Percentiles rank a stretch among this genome's conserved stretches.
phyloP scores from a whole-genome alignment of 1,139 yeast species.

The Magnusiomyces suaveolens region DNA sequence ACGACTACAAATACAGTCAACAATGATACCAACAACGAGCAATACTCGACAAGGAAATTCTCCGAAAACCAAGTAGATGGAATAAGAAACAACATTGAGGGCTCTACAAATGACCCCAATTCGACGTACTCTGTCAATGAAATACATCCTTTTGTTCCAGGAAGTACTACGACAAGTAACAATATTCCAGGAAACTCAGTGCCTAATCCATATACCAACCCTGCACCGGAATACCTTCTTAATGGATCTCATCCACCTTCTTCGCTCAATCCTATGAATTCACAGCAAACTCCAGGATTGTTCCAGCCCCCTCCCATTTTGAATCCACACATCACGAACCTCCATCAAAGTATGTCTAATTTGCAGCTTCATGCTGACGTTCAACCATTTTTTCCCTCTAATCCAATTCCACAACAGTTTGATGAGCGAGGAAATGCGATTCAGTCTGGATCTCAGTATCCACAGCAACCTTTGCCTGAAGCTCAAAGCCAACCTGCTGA shows the following conservation, averaged over 20 bases:
- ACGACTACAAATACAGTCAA: not conserved
- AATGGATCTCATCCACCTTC: not conserved
- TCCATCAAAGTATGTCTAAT: not conserved
- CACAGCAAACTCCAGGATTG: not conserved
- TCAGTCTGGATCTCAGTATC: no score
- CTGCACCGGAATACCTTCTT: not conserved
- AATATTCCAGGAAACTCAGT: not conserved
- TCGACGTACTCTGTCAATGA: no score
- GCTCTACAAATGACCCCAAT: no score
- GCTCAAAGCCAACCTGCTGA: not conserved
- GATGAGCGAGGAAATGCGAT: no score
- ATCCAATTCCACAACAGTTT: not conserved
- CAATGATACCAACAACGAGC: not conserved
- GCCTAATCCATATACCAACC: no score
- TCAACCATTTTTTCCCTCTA: not conserved
- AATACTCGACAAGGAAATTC: no score
- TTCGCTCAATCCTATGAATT: not conserved
- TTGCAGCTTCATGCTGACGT: not conserved
- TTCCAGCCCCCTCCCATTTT: not conserved
- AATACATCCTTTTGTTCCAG: no score
- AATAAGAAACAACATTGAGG: no score
- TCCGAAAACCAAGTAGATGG: no score
- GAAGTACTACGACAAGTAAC: no score
- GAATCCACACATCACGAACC: not conserved
- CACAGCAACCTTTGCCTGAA: no score